Evolutionary conservation across 2,329 filamentous ascomycete genomes (phyloP).

Genomic region (Colletotrichum tropicicola): DNA sequence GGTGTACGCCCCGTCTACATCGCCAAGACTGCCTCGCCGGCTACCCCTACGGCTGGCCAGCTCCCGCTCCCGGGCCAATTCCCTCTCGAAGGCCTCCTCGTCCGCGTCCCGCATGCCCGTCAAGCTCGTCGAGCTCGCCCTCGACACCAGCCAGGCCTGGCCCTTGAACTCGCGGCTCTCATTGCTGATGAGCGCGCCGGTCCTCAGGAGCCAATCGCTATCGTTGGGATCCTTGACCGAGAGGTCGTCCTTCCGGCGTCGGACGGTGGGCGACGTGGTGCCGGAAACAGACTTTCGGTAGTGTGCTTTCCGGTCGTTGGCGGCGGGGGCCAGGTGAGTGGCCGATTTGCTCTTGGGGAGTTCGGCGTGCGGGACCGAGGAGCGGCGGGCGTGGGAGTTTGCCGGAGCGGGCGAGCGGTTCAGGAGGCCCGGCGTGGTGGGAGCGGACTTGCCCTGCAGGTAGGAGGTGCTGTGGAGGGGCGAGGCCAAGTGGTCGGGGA

Average conservation of each 20-base stretch:
- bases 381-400: constrained; percentile 55
- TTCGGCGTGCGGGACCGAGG: constrained; percentile 44
- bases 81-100: constrained; percentile 61
- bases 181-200: constrained; percentile 68
- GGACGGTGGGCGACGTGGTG: constrained; percentile 41
- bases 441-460: constrained; percentile 69
- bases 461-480: constrained; percentile 59
- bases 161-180: constrained; percentile 74
- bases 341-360: constrained; percentile 72
- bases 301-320: constrained; percentile 32
- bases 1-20: constrained; percentile 44
- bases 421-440: constrained; percentile 71
- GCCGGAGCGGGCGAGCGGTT: constrained; percentile 63
- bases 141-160: constrained; percentile 73
- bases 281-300: constrained; percentile 36
- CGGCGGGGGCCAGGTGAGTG: constrained; percentile 55
- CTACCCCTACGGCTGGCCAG: constrained; percentile 57
- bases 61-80: constrained; percentile 60
- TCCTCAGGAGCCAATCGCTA: constrained; percentile 72
- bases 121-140: constrained; percentile 71
- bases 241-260: constrained; percentile 25
- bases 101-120: constrained; percentile 60
- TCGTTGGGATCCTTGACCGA: constrained; percentile 50
- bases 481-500: constrained; percentile 46
- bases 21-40: constrained; percentile 54